Percentiles rank a stretch among this genome's conserved stretches.
Evolutionary conservation across 208 protist species (phyloP).

Genomic region (Blastocrithidia nonstop): DNA sequence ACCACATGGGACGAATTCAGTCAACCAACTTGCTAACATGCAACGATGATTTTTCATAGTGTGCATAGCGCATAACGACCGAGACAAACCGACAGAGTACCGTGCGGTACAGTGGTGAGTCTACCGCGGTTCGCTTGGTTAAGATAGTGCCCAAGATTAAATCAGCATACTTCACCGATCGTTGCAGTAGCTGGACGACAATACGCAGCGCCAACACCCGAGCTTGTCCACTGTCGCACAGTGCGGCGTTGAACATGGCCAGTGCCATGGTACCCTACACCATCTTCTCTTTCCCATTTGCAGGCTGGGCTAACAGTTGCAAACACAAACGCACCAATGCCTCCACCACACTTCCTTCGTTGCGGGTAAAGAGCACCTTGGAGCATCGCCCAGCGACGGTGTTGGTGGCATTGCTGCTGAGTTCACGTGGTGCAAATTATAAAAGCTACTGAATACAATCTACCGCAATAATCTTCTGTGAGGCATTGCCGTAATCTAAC

Average conservation of each 20-base stretch:
- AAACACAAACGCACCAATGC: conserved; percentile 72
- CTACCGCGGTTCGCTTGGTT: conserved; percentile 61
- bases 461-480: conserved; percentile 77
- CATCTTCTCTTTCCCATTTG: conserved; percentile 73
- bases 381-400: conserved; percentile 78
- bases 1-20: conserved; percentile 49
- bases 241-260: conserved; percentile 77
- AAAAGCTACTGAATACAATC: conserved; percentile 83
- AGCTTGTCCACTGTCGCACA: conserved; percentile 72
- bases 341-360: conserved; percentile 70
- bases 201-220: conserved; percentile 62
- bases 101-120: conserved; percentile 62
- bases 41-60: conserved; percentile 53
- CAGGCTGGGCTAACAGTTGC: conserved; percentile 31
- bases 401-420: conserved; percentile 55
- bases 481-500: conserved; percentile 73
- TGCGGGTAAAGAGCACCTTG: conserved; percentile 83
- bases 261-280: conserved; percentile 80
- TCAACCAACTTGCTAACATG: conserved; percentile 60
- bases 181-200: conserved; percentile 54
- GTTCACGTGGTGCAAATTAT: conserved; percentile 44
- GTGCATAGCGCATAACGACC: conserved; percentile 67
- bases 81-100: conserved; percentile 85
- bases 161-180: conserved; percentile 73
- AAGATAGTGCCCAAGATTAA: conserved; percentile 78